phyloP scores from a whole-genome alignment of 176 grass and related monocot genomes.

The Oryza meridionalis region DNA sequence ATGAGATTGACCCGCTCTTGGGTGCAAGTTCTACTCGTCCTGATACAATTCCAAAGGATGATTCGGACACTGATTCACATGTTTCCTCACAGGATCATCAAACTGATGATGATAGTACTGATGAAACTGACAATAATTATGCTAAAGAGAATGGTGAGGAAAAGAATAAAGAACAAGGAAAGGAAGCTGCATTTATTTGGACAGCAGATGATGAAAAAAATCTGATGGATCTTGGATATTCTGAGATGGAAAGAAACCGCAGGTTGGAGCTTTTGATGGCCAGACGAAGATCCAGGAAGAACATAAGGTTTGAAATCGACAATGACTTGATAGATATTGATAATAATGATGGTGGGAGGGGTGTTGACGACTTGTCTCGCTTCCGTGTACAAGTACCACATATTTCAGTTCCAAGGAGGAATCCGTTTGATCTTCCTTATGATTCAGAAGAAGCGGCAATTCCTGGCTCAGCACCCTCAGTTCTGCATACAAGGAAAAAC shows the following conservation, averaged over 20 bases:
- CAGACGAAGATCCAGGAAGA: slow-evolving; percentile 84
- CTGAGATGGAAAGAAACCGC: slow-evolving; percentile 89
- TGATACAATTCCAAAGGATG: slow-evolving; percentile 41
- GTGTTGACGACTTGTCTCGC: slow-evolving; percentile 53
- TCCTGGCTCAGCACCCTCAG: slow-evolving; percentile 90
- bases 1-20: slow-evolving; percentile 88
- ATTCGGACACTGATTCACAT: slow-evolving; percentile 62
- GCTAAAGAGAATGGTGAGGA: slow-evolving; percentile 56
- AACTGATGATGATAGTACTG: slow-evolving; percentile 66
- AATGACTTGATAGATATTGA: slow-evolving; percentile 54
- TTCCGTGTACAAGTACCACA: slow-evolving; percentile 57
- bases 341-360: slow-evolving; percentile 38
- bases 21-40: slow-evolving; percentile 42
- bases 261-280: slow-evolving; percentile 90
- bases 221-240: slow-evolving; percentile 92
- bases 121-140: slow-evolving; percentile 48
- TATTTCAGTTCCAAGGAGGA: slow-evolving; percentile 69
- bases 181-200: slow-evolving; percentile 73
- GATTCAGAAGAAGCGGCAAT: slow-evolving; percentile 57
- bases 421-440: slow-evolving; percentile 82
- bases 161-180: slow-evolving; percentile 58
- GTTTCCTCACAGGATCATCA: slow-evolving; percentile 59
- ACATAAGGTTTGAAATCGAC: slow-evolving; percentile 67
- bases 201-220: slow-evolving; percentile 95
- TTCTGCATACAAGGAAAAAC: slow-evolving; percentile 65